Conservation (phyloP, 75 land plant genomes). For the Cupressus sempervirens region DNA sequence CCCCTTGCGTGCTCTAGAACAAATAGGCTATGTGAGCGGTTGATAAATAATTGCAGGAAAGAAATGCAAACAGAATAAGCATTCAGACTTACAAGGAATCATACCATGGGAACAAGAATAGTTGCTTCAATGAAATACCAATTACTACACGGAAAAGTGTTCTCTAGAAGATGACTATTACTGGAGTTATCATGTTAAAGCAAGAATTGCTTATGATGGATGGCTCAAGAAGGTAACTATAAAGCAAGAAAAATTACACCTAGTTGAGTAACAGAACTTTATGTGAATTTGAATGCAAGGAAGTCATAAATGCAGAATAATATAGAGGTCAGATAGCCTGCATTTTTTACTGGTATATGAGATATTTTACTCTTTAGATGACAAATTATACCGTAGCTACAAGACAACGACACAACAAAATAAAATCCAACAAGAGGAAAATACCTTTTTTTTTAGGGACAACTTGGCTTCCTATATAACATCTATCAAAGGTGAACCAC, state of each 20-base stretch:
- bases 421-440: not conserved
- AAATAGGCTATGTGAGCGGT: not conserved
- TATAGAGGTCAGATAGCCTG: not conserved
- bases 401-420: not conserved
- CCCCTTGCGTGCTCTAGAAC: not conserved
- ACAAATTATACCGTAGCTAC: not conserved
- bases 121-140: not conserved
- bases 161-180: not conserved
- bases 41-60: not conserved
- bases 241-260: not conserved
- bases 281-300: not conserved
- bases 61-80: not conserved
- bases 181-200: not conserved
- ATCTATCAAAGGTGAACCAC: not conserved
- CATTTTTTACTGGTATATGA: not conserved
- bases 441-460: not conserved
- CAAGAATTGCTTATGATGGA: not conserved
- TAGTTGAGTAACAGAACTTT: not conserved
- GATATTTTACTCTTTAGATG: not conserved
- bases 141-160: not conserved
- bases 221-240: not conserved
- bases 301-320: not conserved
- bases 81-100: not conserved
- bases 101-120: not conserved
- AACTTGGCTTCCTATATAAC: not conserved